Evolutionary conservation across 176 grass and related monocot genomes (phyloP).

Genomic region (Carex myosuroides): DNA sequence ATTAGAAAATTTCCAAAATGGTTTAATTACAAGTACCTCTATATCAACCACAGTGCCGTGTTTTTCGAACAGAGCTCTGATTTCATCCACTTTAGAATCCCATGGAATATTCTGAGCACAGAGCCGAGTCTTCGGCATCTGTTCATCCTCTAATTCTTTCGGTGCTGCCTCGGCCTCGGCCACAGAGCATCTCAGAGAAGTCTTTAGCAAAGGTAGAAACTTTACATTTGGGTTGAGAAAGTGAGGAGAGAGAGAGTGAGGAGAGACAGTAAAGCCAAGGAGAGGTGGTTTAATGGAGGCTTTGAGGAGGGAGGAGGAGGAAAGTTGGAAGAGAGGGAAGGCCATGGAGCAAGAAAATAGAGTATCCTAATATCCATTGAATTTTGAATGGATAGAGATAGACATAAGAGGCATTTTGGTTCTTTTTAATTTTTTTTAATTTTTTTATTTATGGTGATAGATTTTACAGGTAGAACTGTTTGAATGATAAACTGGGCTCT

Average conservation of each 20-base stretch:
- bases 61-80: conserved; percentile 65
- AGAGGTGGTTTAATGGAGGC: conserved; percentile 6
- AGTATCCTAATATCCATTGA: conserved; percentile 1
- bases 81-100: conserved; percentile 60
- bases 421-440: neutral
- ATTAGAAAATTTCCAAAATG: no score
- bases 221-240: conserved; percentile 10
- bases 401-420: neutral
- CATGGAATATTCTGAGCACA: conserved; percentile 93
- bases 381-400: neutral
- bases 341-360: conserved; percentile 34
- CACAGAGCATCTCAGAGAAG: conserved; percentile 13
- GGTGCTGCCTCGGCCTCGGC: conserved; percentile 22
- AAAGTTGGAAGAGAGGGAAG: conserved; percentile 31
- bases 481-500: neutral
- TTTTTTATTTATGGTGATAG: neutral
- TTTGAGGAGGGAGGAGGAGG: conserved; percentile 18
- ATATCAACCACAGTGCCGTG: conserved; percentile 62
- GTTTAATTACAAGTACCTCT: conserved; percentile 33
- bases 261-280: conserved; percentile 17
- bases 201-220: neutral
- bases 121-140: conserved; percentile 41
- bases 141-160: neutral
- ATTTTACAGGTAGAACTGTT: conserved; percentile 1
- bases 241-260: neutral